Evolutionary conservation across 1,284 basidiomycete genomes (phyloP).

Genomic region (Naganishia liquefaciens): DNA sequence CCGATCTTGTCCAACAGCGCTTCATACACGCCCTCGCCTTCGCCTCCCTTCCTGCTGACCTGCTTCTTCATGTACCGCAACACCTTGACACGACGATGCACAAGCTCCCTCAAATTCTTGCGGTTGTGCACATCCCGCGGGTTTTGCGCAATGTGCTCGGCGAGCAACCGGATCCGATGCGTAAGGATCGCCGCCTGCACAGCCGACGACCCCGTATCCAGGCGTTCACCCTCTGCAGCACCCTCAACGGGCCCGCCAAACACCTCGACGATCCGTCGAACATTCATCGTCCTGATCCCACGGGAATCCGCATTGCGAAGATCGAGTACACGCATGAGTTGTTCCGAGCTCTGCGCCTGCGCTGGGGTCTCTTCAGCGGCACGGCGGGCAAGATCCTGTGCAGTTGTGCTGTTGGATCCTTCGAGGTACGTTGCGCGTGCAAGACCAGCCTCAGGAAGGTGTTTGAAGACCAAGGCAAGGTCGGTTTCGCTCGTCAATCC

Average conservation of each 20-base stretch:
- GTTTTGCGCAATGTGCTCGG: constrained; percentile 68
- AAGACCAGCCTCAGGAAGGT: constrained; percentile 45
- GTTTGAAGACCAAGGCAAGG: constrained; percentile 45
- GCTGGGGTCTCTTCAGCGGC: background rate
- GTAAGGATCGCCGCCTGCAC: constrained; percentile 78
- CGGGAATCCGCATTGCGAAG: constrained; percentile 80
- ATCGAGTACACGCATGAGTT: constrained; percentile 73
- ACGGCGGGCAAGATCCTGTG: constrained; percentile 10
- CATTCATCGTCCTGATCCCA: constrained; percentile 83
- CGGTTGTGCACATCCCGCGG: constrained; percentile 79
- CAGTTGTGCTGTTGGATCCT: constrained; percentile 36
- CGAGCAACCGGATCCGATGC: constrained; percentile 78
- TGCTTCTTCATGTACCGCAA: constrained; percentile 74
- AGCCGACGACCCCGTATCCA: constrained; percentile 31
- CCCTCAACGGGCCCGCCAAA: constrained; percentile 64
- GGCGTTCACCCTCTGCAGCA: background rate
- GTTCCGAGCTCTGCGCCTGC: constrained; percentile 59
- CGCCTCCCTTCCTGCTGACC: constrained; percentile 19
- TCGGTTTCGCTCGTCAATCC: constrained; percentile 42
- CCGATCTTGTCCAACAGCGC: constrained; percentile 71
- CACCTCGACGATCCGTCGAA: constrained; percentile 71
- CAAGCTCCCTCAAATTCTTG: constrained; percentile 68
- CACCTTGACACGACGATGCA: constrained; percentile 80
- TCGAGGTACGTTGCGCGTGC: constrained; percentile 31
- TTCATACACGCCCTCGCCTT: constrained; percentile 62